Evolutionary conservation across 2,329 filamentous ascomycete genomes (phyloP), one percentile per base, ranked within the genome.

Genomic region (Penicillium psychrosexuale): DNA sequence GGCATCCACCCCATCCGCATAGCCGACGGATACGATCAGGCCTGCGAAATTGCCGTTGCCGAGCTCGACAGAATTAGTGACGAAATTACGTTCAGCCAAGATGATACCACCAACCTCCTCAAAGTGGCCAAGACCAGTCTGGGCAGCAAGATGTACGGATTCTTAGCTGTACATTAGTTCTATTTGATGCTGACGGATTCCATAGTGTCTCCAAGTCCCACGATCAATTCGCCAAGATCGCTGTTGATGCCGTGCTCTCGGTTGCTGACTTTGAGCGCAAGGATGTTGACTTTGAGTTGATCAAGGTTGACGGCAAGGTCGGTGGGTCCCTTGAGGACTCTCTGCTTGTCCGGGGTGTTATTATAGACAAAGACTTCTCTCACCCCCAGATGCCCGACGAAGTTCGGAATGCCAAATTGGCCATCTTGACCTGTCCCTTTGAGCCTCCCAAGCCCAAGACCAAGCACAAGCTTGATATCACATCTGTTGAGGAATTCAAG

Each of bases 401-500:
- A 77, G 93, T 99, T 61, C 84, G 82, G 67, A 91, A 99, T 76
- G 95, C 94, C 71, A 97, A 97, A 81, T 86, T 99, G 70, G 94
- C 94, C 65, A 99, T 99, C 69, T 80, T 99, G 57, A 99, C 94
- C 48, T 99, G 94, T 75, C 91, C 94, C 4, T 99, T 99, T 72
- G 94, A 99, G 80, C 94, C 94, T 31, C 94, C 94, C 47, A 99
- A 99, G 83, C 94, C 94, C 65, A 99, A 99, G 85, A 99, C 94
- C 45, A 99, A 99, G 84, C 94, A 99, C 79, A 96, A 97, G 82
- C 84, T 99, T 59, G 94, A 99, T 71, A 99, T 99, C 71, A 94
- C 91, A 53, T 90, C 87, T 39, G 93, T 99, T 8, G 93, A 97
- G 66, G 94, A 99, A 79, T 99, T 96, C 82, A 97, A 96, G 82